Evolutionary conservation across 2,329 filamentous ascomycete species (phyloP), one percentile per base, ranked within the genome.

Genomic region (Ilyonectria robusta): DNA sequence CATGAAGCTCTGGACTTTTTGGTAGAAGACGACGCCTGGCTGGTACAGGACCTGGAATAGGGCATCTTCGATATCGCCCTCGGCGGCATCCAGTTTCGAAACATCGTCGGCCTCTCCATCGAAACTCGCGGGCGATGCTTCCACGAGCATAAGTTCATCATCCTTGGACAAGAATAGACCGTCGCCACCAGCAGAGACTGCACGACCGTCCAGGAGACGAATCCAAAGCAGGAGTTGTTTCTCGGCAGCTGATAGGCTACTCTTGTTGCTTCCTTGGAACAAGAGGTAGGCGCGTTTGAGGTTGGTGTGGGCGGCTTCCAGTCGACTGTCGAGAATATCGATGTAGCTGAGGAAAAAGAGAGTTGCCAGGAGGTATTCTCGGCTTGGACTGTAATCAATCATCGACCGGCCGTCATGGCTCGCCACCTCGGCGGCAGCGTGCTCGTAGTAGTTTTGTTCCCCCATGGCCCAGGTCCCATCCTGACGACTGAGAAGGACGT

Each of bases 1-100:
- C 79, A 88, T 87, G 72, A 88, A 88, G 37, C 84, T 86, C 72
- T 87, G 87, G 0, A 88, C 85, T 66, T 88, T 86, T 61, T 89
- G 86, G 69, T 87, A 89, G 74, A 89, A 89, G 3, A 86, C 78
- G 21, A 88, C 83, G 0, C 86, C 86, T 0, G 86, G 86, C n/a
- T 87, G 84, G 68, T 87, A 88, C 3, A 88, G 75, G 0, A 86
- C 81, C 65, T 88, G 85, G 65, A 88, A 88, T 0, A 89, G 77
- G 1, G 86, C 82, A 46, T 88, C 85, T 55, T 87, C 84, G 13
- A 82, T 82, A 55, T 84, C 82, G 11, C 77, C 72, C 23, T 81
- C 77, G 1, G 74, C 47, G 1, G 67, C 59, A 13, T 78, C 72
- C 0, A 67, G 62, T 57, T 69, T 69, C 64, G 73, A 51, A 29